Evolutionary conservation across 306 rosid genomes (phyloP).

Genomic region (Vicia faba): DNA sequence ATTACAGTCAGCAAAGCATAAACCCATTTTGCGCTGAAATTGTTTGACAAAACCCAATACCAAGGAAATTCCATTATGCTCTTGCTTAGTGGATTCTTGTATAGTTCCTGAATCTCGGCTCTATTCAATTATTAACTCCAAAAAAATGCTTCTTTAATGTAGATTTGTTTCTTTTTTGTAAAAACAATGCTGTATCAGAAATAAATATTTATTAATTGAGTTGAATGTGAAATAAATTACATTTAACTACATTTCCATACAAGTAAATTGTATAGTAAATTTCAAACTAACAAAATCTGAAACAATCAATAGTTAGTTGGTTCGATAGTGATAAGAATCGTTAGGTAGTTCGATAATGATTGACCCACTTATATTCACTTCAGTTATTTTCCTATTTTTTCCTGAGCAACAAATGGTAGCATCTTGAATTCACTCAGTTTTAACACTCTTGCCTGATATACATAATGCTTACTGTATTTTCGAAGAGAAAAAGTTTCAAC

Average conservation of each 20-base stretch:
- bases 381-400: too few species aligned
- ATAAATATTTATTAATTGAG: neutral
- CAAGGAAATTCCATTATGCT: constrained; percentile 2
- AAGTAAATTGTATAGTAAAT: neutral
- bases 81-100: constrained; percentile 3
- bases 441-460: constrained; percentile 20
- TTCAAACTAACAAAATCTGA: neutral
- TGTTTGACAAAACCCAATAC: constrained; percentile 19
- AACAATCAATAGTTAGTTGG: too few species aligned
- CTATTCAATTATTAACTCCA: constrained; percentile 20
- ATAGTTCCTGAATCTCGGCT: constrained; percentile 34
- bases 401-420: too few species aligned
- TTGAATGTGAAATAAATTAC: neutral
- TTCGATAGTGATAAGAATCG: too few species aligned
- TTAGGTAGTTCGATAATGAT: too few species aligned
- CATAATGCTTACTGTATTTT: constrained; percentile 21
- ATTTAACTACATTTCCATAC: neutral
- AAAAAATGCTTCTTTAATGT: neutral
- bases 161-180: neutral
- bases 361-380: too few species aligned
- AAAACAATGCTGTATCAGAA: too few species aligned
- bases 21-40: constrained; percentile 39
- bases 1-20: constrained; percentile 58
- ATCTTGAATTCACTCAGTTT: neutral
- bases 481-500: constrained; percentile 1